These are phyloP conservation scores for Abelmoschus esculentus DNA, from an alignment of 345 rosid species.

Conservation along the genomic window DNA sequence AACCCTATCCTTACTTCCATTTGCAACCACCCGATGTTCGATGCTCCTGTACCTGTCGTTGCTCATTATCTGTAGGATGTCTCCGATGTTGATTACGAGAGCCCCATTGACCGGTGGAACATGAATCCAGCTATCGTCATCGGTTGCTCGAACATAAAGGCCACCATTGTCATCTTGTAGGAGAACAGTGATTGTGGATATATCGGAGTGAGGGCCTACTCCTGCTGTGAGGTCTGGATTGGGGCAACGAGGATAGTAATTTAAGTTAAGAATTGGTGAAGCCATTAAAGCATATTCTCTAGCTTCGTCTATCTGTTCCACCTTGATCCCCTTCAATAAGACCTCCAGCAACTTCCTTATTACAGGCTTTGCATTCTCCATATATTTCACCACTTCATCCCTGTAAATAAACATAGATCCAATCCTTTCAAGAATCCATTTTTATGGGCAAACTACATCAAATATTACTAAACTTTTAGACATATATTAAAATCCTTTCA, in stretches of 20 bases:
- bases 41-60: constrained; percentile 24
- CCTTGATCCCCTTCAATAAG: constrained; percentile 16
- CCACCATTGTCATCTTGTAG: constrained; percentile 24
- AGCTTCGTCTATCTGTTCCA: constrained; percentile 8
- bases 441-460: no score
- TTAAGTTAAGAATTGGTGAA: constrained; percentile 6
- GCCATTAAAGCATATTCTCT: constrained; percentile 10
- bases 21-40: constrained; percentile 28
- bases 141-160: constrained; percentile 15
- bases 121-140: constrained; percentile 20
- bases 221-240: constrained; percentile 21
- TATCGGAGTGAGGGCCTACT: constrained; percentile 22
- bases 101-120: constrained; percentile 25
- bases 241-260: constrained; percentile 22
- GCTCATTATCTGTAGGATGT: constrained; percentile 30
- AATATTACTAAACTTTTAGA: no score
- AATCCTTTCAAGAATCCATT: no score
- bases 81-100: constrained; percentile 23
- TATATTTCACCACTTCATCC: constrained; percentile 15
- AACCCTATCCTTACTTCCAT: constrained; percentile 16
- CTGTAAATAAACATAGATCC: neutral
- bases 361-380: constrained; percentile 18
- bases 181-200: constrained; percentile 23
- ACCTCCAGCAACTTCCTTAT: constrained; percentile 15
- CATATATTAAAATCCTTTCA: no score